Base-by-base conservation (phyloP, 306 rosid species). In the Cucurbita maxima region DNA sequence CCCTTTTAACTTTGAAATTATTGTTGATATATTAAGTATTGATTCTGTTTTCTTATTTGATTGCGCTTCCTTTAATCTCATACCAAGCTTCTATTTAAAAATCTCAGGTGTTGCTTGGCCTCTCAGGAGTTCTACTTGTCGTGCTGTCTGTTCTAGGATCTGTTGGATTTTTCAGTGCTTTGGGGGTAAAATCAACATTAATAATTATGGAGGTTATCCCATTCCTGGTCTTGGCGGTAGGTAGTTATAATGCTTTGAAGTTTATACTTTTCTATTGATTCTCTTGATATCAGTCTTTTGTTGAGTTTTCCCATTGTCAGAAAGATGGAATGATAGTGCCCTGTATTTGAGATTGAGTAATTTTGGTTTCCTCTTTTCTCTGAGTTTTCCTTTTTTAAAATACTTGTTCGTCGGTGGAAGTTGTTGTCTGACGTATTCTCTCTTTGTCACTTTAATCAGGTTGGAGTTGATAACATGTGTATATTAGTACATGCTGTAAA, bases 401-500 rank as follows among this genome's bases (percentile, higher is more conserved):
- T 20, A 19, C 70, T n/a, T 30, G 15, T 68, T 76, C 69, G 12
- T 56, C 38, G 54, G 20, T 53, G n/a, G 59, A 63, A 74, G 70
- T 69, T 71, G 40, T 70, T 44, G 71, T 75, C 19, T 25, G 58
- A 55, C 74, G 73, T 77, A 43, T 51, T 61, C 71, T 13, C 45
- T 82, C 73, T 78, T 81, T 74, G 67, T 80, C 77, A 58, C 47
- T 71, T 18, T 79, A 48, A 71, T 77, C 86, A 93, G 98, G 98
- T 93, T 81, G 98, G 98, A 77, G 98, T 93, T 20, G 97, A 93
- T 88, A 93, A 90, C 85, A 93, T 93, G 98, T 93, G 98, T 78
- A 90, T 93, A 77, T 80, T 93, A 80, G 96, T 93, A 77, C 94
- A 93, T 83, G 93, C 98, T 69, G 87, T 87, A 79, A 93, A 93